Percentiles rank a stretch among this genome's conserved stretches.
These are phyloP conservation scores for Trametes cinnabarina DNA, from an alignment of 768 basidiomycete species.

Conservation along the genomic window DNA sequence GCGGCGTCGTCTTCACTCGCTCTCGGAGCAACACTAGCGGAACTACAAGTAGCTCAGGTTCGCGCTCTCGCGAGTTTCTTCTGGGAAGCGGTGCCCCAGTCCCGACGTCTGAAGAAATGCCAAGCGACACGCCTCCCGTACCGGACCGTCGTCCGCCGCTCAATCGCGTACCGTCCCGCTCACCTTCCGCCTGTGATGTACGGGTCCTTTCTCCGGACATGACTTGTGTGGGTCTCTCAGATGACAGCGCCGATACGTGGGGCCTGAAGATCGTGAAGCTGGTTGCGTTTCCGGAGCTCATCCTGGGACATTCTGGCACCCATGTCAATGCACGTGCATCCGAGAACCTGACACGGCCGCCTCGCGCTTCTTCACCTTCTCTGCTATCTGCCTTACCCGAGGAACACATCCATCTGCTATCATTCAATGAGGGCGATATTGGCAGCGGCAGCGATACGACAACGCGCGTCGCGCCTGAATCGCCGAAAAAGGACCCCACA, in stretches of 20 bases:
- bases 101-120: not conserved
- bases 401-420: slow-evolving; percentile 8
- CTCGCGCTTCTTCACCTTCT: not conserved
- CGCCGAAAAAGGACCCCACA: slow-evolving; percentile 20
- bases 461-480: slow-evolving; percentile 23
- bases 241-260: slow-evolving; percentile 70
- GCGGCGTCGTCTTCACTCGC: slow-evolving; percentile 49
- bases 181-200: slow-evolving; percentile 59
- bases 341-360: not conserved
- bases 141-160: slow-evolving; percentile 14
- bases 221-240: slow-evolving; percentile 71
- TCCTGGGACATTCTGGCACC: slow-evolving; percentile 29
- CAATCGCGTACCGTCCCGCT: slow-evolving; percentile 44
- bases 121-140: not conserved
- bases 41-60: slow-evolving; percentile 21
- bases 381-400: slow-evolving; percentile 10
- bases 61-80: slow-evolving; percentile 3
- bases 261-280: slow-evolving; percentile 75
- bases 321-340: not conserved
- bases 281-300: slow-evolving; percentile 72
- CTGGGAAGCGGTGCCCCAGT: not conserved
- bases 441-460: slow-evolving; percentile 27
- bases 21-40: slow-evolving; percentile 41
- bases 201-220: slow-evolving; percentile 66
- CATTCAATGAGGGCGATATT: slow-evolving; percentile 12